These are phyloP conservation scores for Fusarium musae DNA, from an alignment of 2,329 filamentous ascomycete genomes.

Conservation along the genomic window DNA sequence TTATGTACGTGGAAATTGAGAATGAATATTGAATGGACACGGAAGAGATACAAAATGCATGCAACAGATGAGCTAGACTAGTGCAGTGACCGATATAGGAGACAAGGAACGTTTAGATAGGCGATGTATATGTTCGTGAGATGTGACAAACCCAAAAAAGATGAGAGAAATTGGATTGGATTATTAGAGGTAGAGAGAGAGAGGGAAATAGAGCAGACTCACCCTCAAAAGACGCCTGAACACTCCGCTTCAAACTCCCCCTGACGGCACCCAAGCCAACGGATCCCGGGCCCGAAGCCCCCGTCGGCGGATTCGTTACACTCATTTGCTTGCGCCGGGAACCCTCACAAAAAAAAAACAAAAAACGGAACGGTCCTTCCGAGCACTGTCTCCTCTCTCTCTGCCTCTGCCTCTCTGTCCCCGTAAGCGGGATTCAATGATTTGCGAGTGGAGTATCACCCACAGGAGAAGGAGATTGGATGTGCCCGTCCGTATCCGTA, in stretches of 20 bases:
- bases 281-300: constrained; percentile 60
- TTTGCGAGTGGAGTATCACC: constrained; percentile 11
- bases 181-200: neutral
- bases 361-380: constrained; percentile 16
- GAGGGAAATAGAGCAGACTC: constrained; percentile 36
- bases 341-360: neutral
- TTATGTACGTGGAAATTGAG: neutral
- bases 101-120: constrained; percentile 19
- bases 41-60: neutral
- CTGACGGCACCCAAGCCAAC: constrained; percentile 53
- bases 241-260: constrained; percentile 64
- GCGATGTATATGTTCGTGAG: constrained; percentile 10
- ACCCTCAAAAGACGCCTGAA: constrained; percentile 72
- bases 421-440: constrained; percentile 24
- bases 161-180: neutral
- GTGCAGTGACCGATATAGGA: constrained; percentile 6
- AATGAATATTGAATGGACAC: constrained; percentile 6
- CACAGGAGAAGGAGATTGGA: constrained; percentile 5
- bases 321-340: constrained; percentile 55
- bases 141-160: neutral
- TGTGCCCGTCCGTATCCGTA: neutral
- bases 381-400: neutral
- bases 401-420: neutral
- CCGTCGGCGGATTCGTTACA: constrained; percentile 65
- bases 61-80: neutral